phyloP scores from a whole-genome alignment of 768 basidiomycete species.

The Macrolepiota fuliginosa region DNA sequence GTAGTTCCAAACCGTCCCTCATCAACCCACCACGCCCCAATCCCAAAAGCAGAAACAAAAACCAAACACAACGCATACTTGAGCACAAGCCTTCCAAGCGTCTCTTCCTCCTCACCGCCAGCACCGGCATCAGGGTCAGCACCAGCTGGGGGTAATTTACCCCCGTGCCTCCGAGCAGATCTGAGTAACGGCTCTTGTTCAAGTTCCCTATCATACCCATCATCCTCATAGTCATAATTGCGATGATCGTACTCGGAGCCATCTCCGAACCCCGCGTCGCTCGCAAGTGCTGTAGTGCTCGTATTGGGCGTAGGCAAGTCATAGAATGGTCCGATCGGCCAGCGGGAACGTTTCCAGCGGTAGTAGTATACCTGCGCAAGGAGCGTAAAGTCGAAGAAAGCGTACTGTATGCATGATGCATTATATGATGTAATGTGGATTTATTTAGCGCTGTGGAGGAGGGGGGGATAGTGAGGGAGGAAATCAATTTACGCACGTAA shows the following conservation, averaged over 20 bases:
- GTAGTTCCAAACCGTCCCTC: constrained; percentile 26
- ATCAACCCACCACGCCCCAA: constrained; percentile 62
- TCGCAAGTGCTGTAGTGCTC: constrained; percentile 32
- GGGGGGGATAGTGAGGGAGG: constrained; percentile 2
- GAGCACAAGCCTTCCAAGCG: constrained; percentile 23
- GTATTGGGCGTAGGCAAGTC: constrained; percentile 16
- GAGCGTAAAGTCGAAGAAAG: constrained; percentile 77
- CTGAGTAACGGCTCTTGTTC: constrained; percentile 8
- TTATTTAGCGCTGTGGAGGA: too few relatives aligned
- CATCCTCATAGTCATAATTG: not conserved
- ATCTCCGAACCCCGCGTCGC: not conserved
- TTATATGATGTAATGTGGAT: too few relatives aligned
- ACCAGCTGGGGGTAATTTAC: not conserved
- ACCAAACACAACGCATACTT: constrained; percentile 39
- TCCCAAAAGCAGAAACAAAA: constrained; percentile 72
- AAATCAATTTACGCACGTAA: constrained; percentile 66
- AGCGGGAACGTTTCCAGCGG: constrained; percentile 50
- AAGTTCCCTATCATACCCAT: not conserved
- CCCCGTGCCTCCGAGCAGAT: not conserved
- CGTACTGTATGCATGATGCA: constrained; percentile 53
- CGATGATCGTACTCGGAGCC: not conserved
- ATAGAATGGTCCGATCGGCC: not conserved
- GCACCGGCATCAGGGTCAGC: too few relatives aligned
- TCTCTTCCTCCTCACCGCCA: not conserved
- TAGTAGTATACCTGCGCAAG: constrained; percentile 91